phyloP scores from a whole-genome alignment of 805 yeast genomes.

The Candida namnaoensis region DNA sequence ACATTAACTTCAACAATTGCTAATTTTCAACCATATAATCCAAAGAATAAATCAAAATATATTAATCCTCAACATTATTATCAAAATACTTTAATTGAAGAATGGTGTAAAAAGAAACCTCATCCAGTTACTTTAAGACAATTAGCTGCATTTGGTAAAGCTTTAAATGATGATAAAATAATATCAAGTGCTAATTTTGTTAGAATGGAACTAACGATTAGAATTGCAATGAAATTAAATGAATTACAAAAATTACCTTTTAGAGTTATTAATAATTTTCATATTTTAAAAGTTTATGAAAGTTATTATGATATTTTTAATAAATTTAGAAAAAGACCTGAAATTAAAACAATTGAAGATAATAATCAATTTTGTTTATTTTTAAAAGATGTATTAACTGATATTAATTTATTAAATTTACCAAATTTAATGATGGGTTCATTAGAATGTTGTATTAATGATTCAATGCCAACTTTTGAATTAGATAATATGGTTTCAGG shows the following conservation, averaged over 20 bases:
- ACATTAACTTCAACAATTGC: slow-evolving; percentile 19
- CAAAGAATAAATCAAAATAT: slow-evolving; percentile 27
- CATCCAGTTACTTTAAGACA: slow-evolving; percentile 90
- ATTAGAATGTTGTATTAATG: slow-evolving; percentile 61
- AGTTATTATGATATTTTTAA: slow-evolving; percentile 85
- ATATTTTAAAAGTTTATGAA: slow-evolving; percentile 81
- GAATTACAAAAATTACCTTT: slow-evolving; percentile 80
- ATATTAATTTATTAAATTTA: slow-evolving; percentile 71
- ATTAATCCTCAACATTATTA: slow-evolving; percentile 73
- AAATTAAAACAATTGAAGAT: slow-evolving; percentile 61
- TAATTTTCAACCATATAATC: slow-evolving; percentile 25
- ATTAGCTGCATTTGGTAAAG: slow-evolving; percentile 81
- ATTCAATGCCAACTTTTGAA: slow-evolving; percentile 46
- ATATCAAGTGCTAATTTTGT: slow-evolving; percentile 85
- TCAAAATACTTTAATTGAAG: slow-evolving; percentile 62
- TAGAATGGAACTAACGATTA: slow-evolving; percentile 71
- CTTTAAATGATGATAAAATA: slow-evolving; percentile 66
- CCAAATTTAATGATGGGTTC: slow-evolving; percentile 94
- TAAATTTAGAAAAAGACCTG: slow-evolving; percentile 65
- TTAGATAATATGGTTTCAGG: slow-evolving; percentile 71
- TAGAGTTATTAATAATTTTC: slow-evolving; percentile 76
- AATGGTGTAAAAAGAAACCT: slow-evolving; percentile 58
- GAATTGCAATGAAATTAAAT: slow-evolving; percentile 73
- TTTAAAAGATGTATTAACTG: slow-evolving; percentile 53
- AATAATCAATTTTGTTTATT: slow-evolving; percentile 65